Percentiles rank a stretch among this genome's conserved stretches.
phyloP scores from a whole-genome alignment of 2,329 filamentous ascomycete species.

The Cercospora sojina region DNA sequence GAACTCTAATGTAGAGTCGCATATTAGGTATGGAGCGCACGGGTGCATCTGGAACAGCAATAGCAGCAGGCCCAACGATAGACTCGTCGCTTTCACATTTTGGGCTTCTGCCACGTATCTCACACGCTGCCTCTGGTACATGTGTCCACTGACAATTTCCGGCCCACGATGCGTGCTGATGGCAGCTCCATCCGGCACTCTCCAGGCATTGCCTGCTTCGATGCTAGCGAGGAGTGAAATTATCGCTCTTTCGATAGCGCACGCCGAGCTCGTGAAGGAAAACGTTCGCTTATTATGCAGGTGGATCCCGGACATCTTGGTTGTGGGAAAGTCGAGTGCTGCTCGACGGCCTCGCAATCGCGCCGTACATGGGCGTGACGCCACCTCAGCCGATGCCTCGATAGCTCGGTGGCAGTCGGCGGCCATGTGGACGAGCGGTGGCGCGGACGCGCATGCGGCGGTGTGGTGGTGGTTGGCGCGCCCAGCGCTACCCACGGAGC shows the following conservation, averaged over 20 bases:
- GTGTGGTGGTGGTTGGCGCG: too few relatives aligned
- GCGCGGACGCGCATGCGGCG: not conserved
- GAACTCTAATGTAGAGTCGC: not conserved
- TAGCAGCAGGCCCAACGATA: slow-evolving; percentile 12
- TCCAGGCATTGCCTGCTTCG: slow-evolving; percentile 17
- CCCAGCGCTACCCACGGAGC: not conserved
- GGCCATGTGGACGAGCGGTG: not conserved
- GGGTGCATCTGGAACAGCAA: not conserved
- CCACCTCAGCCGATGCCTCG: not conserved
- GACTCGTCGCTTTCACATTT: not conserved
- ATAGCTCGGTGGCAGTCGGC: not conserved
- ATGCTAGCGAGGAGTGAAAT: slow-evolving; percentile 15
- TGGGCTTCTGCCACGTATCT: not conserved
- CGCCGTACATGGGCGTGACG: not conserved
- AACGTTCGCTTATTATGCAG: slow-evolving; percentile 9
- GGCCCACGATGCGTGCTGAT: not conserved
- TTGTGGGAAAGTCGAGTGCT: not conserved
- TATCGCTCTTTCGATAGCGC: slow-evolving; percentile 12
- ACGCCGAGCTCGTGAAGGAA: slow-evolving; percentile 10
- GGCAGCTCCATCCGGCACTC: not conserved
- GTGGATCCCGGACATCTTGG: slow-evolving; percentile 10
- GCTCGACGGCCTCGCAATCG: not conserved
- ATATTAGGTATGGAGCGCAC: not conserved
- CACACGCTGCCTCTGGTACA: not conserved
- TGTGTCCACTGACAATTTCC: not conserved